Base-by-base conservation (phyloP, 148 eudicot species). In the Rhododendron henanense region DNA sequence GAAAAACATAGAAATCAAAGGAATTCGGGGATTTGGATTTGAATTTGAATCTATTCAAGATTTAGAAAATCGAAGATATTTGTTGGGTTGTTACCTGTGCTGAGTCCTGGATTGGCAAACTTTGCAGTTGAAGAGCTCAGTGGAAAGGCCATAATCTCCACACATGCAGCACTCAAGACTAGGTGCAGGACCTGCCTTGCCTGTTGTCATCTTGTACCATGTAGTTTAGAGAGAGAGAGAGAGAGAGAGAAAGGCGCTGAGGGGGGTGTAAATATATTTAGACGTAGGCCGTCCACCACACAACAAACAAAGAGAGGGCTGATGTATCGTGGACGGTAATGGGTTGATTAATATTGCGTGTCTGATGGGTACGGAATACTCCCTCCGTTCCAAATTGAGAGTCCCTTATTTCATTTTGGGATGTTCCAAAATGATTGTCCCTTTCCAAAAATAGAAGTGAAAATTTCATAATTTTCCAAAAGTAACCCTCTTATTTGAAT, bases 161-260 rank as follows among this genome's bases (percentile, higher is more conserved):
- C 98, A 95, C 98, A 95, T 95, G 89, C 98, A 95, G 39, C 98
- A 95, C 84, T 94, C 96, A 18, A 59, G 74, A 47, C 74, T 53
- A 3, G 82, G 71, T 80, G 45, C 19, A 18, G 63, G 13, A 31
- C 28, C 81, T 76, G 78, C 86, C 81, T 84, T 75, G 69, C 69
- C 65, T 10, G 37, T 75, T 39, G 81, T 53, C 86, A 74, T 84
- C 51, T 75, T 84, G n/a, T 83, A 83, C 48, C 83, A 48, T 19
- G n/a, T 21, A 41, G 10, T 14, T 21, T 21, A 48, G 19, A 47
- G 33, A 83, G 16, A n/a, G n/a, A 65, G 53, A 83, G 16, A n/a
- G n/a, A 65, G 53, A 28, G 37, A 41, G 45, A 15, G 84, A 14
- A 25, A 8, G 6, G 3, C 2, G 65, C 35, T 33, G 44, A 4